These are phyloP conservation scores for Platanthera guangdongensis DNA, from an alignment of 106 monocot species.

Conservation along the genomic window DNA sequence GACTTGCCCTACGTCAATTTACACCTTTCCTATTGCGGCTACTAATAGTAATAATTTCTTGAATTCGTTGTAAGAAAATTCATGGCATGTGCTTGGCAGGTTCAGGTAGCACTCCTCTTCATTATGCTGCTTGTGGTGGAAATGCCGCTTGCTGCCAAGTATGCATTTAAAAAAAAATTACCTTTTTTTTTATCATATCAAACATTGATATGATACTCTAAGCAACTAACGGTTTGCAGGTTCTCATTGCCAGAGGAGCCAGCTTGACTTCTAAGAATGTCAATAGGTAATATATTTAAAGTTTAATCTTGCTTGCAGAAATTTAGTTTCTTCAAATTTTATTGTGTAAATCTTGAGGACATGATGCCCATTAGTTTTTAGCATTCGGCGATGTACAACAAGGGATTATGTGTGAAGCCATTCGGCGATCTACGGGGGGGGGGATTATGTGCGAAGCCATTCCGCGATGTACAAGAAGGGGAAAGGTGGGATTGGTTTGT, in stretches of 20 bases:
- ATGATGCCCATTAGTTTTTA: not conserved
- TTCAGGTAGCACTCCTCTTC: conserved; percentile 76
- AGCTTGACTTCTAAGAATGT: conserved; percentile 43
- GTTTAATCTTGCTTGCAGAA: not conserved
- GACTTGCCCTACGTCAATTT: too few relatives aligned
- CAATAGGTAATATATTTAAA: conserved; percentile 29
- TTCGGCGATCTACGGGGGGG: too few relatives aligned
- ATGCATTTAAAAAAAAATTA: not conserved
- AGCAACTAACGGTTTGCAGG: conserved; percentile 9
- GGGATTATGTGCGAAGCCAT: too few relatives aligned
- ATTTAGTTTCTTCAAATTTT: not conserved
- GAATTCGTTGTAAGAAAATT: not conserved
- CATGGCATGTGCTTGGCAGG: conserved; percentile 29
- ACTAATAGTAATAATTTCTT: not conserved
- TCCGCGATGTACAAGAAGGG: too few relatives aligned
- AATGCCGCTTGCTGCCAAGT: conserved; percentile 84
- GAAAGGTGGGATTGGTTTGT: too few relatives aligned
- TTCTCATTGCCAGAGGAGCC: conserved; percentile 45
- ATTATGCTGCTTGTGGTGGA: conserved; percentile 94
- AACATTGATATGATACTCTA: conserved; percentile 4
- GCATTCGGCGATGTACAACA: too few relatives aligned
- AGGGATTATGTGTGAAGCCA: too few relatives aligned
- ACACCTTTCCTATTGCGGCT: too few relatives aligned
- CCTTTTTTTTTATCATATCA: not conserved
- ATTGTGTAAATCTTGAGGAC: not conserved